These are phyloP conservation scores for Ophiostoma perfectum DNA, from an alignment of 2,329 filamentous ascomycete species.

Conservation along the genomic window DNA sequence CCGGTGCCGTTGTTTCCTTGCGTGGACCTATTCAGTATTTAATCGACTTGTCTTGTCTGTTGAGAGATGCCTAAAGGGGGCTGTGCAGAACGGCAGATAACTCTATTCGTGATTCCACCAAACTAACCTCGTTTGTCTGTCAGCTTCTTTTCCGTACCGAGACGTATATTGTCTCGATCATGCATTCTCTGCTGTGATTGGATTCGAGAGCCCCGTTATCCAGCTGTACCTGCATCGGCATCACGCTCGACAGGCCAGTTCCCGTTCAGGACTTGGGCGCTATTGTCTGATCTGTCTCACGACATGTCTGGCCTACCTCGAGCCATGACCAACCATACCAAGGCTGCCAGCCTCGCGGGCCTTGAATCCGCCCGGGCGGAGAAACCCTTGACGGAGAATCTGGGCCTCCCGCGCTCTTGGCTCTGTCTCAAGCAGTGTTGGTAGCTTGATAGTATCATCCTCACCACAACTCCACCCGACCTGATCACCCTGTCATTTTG, in stretches of 20 bases:
- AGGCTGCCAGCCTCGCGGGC: slow-evolving; percentile 8
- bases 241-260: too few species aligned
- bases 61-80: slow-evolving; percentile 1
- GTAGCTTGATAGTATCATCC: too few species aligned
- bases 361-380: neutral
- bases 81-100: neutral
- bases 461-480: too few species aligned
- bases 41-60: neutral
- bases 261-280: too few species aligned
- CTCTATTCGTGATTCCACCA: neutral
- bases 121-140: neutral
- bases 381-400: neutral
- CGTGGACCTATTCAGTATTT: neutral
- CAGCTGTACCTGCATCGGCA: too few species aligned
- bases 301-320: too few species aligned
- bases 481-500: too few species aligned
- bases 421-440: too few species aligned
- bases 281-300: too few species aligned
- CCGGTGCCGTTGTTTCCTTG: neutral
- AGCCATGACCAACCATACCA: neutral
- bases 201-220: too few species aligned
- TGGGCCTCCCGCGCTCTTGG: too few species aligned
- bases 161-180: neutral
- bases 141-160: neutral
- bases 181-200: too few species aligned